phyloP scores from a whole-genome alignment of 768 basidiomycete species.

The Pisolithus albus region DNA sequence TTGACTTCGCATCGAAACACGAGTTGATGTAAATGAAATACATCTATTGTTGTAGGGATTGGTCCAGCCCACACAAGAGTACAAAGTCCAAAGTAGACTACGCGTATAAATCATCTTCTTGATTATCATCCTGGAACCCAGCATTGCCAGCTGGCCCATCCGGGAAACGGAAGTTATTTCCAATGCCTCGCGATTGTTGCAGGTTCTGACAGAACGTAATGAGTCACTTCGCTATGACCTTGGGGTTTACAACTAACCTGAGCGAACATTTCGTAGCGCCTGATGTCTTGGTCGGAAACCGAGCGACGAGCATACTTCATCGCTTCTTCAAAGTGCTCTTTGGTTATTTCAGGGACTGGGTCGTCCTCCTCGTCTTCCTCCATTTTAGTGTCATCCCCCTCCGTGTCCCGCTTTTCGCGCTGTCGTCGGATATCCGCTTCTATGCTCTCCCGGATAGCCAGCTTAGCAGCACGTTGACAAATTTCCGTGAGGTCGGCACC shows the following conservation, averaged over 20 bases:
- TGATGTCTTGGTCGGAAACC: conserved; percentile 93
- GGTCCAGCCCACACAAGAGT: not conserved
- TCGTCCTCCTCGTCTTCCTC: conserved; percentile 80
- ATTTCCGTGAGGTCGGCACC: conserved; percentile 99
- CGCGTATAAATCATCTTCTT: conserved; percentile 90
- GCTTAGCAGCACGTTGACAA: conserved; percentile 94
- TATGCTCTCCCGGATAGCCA: conserved; percentile 93
- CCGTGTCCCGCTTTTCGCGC: conserved; percentile 75
- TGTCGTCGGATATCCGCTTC: conserved; percentile 80
- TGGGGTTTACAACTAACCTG: conserved; percentile 45
- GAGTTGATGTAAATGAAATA: not conserved
- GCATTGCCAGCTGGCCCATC: conserved; percentile 64
- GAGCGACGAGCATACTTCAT: conserved; percentile 97
- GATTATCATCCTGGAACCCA: conserved; percentile 77
- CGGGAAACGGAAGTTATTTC: conserved; percentile 98
- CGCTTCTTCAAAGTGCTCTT: conserved; percentile 95
- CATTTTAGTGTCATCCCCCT: conserved; percentile 70
- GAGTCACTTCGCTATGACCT: not conserved
- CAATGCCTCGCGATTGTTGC: conserved; percentile 88
- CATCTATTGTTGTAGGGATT: not conserved
- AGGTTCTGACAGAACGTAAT: conserved; percentile 50
- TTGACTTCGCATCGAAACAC: too few species aligned
- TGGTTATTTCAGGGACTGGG: conserved; percentile 84
- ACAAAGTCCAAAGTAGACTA: conserved; percentile 23
- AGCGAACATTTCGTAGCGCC: conserved; percentile 97